A percentile compares a stretch with the other conserved stretches of the same genome.
Conservation (phyloP, 225 moss, liverwort and hornwort species). For the Neckera pumila region DNA sequence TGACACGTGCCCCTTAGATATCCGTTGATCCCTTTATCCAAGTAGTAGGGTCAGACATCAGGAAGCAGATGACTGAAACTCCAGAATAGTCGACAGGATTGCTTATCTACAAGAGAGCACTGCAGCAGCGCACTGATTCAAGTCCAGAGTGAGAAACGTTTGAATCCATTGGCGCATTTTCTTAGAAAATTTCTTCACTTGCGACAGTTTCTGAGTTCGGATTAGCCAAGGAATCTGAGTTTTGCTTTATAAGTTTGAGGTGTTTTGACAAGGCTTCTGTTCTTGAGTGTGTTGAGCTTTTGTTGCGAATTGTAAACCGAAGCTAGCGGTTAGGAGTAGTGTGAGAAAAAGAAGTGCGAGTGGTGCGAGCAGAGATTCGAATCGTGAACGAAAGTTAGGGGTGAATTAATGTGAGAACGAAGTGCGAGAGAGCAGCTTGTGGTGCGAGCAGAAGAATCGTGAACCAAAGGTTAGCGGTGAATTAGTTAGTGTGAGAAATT, state of each 20-base stretch:
- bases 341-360: neutral
- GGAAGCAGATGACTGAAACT: neutral
- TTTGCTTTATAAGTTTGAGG: neutral
- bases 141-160: neutral
- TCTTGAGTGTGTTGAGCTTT: neutral
- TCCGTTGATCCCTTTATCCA: neutral
- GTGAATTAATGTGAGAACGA: neutral
- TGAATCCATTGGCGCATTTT: neutral
- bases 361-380: neutral
- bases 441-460: neutral
- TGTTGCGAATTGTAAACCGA: neutral
- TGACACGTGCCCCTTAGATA: neutral
- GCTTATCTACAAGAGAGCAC: neutral
- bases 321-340: no score
- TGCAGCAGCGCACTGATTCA: neutral
- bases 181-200: neutral
- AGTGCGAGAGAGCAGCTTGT: neutral
- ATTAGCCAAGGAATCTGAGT: neutral
- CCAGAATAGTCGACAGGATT: neutral
- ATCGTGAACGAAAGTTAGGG: neutral
- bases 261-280: no score
- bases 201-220: neutral
- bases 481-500: neutral
- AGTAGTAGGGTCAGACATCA: neutral
- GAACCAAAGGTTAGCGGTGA: neutral